Conservation (phyloP, 78 protist species). For the Carpediemonas membranifera region DNA sequence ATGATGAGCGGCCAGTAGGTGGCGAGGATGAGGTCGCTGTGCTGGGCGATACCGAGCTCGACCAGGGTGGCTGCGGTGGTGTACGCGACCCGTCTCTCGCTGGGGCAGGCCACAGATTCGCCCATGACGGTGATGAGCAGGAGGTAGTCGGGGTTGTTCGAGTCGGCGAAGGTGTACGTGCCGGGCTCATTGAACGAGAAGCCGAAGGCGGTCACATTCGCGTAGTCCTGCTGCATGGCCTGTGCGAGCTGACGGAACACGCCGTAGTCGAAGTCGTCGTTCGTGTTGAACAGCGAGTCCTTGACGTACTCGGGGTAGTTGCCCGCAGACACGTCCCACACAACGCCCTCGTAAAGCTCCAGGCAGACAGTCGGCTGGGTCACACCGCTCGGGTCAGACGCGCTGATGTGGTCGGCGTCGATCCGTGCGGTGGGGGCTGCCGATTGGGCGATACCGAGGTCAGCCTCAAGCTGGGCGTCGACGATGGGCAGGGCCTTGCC, state of each 20-base stretch:
- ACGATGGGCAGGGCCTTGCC: no score
- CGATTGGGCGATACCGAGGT: no score
- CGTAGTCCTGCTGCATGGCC: not conserved
- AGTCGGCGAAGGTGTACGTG: constrained; percentile 24
- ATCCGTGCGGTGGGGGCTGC: no score
- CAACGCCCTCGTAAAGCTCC: constrained; percentile 10
- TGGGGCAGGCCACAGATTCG: constrained; percentile 30
- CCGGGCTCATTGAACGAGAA: constrained; percentile 34
- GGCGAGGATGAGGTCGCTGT: not conserved
- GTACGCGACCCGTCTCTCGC: not conserved
- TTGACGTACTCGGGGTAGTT: constrained; percentile 45
- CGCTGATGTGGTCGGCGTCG: not conserved
- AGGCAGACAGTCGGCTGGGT: constrained; percentile 40
- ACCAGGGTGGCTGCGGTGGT: not conserved
- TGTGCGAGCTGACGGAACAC: constrained; percentile 18
- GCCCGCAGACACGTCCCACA: constrained; percentile 18
- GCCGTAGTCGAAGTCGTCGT: constrained; percentile 41
- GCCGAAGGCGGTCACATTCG: constrained; percentile 13
- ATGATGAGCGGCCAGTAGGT: constrained; percentile 42
- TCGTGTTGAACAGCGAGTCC: constrained; percentile 45
- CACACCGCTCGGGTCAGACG: not conserved
- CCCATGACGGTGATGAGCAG: constrained; percentile 30
- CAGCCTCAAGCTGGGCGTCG: not conserved
- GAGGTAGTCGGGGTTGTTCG: not conserved
- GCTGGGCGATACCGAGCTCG: not conserved